A percentile compares a stretch with the other conserved stretches of the same genome.
These are phyloP conservation scores for Hypomontagnella submonticulosa DNA, from an alignment of 495 filamentous ascomycete species.

Conservation along the genomic window DNA sequence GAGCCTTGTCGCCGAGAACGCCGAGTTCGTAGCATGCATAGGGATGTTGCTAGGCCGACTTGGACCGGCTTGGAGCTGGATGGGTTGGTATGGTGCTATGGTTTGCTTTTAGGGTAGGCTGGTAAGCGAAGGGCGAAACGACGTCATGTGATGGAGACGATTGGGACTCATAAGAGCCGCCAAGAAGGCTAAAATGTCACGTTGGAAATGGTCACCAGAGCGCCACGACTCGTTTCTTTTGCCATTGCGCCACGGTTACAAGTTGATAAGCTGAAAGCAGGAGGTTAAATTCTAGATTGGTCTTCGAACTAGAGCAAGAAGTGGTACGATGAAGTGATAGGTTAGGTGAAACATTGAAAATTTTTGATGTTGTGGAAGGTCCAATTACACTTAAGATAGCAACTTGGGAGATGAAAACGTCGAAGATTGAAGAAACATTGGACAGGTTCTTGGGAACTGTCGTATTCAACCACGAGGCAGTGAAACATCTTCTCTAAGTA, in stretches of 20 bases:
- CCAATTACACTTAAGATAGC: constrained; percentile 18
- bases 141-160: constrained; percentile 40
- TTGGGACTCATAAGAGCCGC: constrained; percentile 38
- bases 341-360: constrained; percentile 13
- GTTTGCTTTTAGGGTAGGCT: neutral
- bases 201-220: constrained; percentile 23
- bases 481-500: constrained; percentile 6
- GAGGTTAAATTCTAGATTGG: constrained; percentile 28
- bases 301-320: constrained; percentile 30
- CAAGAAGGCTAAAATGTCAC: constrained; percentile 38
- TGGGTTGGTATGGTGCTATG: neutral
- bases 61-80: constrained; percentile 5
- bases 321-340: constrained; percentile 21
- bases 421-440: constrained; percentile 30
- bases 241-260: constrained; percentile 27
- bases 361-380: neutral
- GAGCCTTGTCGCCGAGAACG: constrained; percentile 37
- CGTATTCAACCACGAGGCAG: constrained; percentile 22
- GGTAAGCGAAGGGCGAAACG: constrained; percentile 31
- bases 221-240: constrained; percentile 26
- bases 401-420: constrained; percentile 19
- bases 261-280: constrained; percentile 20
- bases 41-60: constrained; percentile 7
- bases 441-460: constrained; percentile 15
- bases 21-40: constrained; percentile 36